Base-by-base conservation (phyloP, 2,329 filamentous ascomycete species). In the Trichophyton rubrum region DNA sequence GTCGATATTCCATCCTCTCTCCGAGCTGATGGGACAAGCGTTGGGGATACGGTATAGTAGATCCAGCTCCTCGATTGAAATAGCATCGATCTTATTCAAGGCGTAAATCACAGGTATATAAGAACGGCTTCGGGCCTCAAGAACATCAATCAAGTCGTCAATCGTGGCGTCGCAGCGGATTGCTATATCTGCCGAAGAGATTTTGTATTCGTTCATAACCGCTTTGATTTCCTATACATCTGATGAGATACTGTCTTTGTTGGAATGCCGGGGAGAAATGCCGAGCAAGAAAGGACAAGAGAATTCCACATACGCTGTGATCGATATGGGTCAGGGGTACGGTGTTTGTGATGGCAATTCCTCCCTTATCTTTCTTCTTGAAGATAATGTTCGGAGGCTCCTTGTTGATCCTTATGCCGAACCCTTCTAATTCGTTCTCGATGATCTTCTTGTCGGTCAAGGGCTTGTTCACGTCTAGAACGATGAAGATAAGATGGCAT, bases 91-190 rank as follows among this genome's bases (percentile, higher is more conserved):
- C 80, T 99, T 99, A 83, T 99, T 99, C 69, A 99, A 82, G 47
- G 95, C 93, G 77, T 99, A 99, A 60, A 99, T 89, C 65, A 97
- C 93, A n/a, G 93, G 93, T 66, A 99, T 97, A 73, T 99, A 99
- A 72, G 89, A 90, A 75, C 93, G 84, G 72, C 87, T 90, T 80
- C 89, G 96, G 55, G 92, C 92, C 75, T 99, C 93, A 53, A 99
- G 82, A 20, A 99, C 78, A 74, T 99, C 93, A 71, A 99, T 99
- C 65, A 99, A 76, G 74, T 99, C 93, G 75, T 99, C 93, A 64
- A 99, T 85, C 1, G 93, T 99, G 61, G 93, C 93, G 74, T 99
- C 93, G 75, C 93, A 99, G 65, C 93, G 88, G 73, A 99, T 97
- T 56, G 92, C 89, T 70, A 99, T 95, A 76, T 99, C 93, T 58